These are phyloP conservation scores for Bondarzewia mesenterica DNA, from an alignment of 1,284 basidiomycete genomes.

Conservation along the genomic window DNA sequence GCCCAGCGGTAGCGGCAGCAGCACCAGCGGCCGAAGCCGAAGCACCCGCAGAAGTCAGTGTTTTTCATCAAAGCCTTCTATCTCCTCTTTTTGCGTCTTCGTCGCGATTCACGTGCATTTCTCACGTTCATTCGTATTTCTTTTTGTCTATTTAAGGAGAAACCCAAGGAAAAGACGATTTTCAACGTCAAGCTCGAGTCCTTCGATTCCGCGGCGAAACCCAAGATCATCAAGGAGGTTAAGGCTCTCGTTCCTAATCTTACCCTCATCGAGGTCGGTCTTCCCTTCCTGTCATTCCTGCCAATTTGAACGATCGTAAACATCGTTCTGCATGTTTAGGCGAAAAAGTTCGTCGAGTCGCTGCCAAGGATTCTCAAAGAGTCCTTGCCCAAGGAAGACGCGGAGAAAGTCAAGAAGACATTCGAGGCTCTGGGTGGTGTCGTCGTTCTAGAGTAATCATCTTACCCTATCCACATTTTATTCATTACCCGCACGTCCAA, in stretches of 20 bases:
- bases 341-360: conserved; percentile 99
- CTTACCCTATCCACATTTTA: not conserved
- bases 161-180: conserved; percentile 98
- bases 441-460: conserved; percentile 65
- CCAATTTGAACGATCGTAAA: conserved; percentile 3
- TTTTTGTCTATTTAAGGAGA: conserved; percentile 54
- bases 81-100: not conserved
- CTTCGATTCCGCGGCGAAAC: conserved; percentile 85
- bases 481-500: not conserved
- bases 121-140: not conserved
- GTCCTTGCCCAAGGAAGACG: conserved; percentile 94
- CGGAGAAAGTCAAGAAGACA: conserved; percentile 90
- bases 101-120: not conserved
- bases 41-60: conserved; percentile 55
- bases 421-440: conserved; percentile 89
- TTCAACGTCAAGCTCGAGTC: conserved; percentile 94
- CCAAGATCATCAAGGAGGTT: conserved; percentile 97
- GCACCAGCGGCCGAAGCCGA: conserved; percentile 52
- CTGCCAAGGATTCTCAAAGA: conserved; percentile 94
- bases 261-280: conserved; percentile 88
- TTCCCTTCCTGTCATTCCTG: conserved; percentile 1
- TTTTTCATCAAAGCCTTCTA: not conserved
- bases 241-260: conserved; percentile 93
- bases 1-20: conserved; percentile 52
- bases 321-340: conserved; percentile 39